Conservation (phyloP, 2,329 filamentous ascomycete species). For the Fusarium sp. region DNA sequence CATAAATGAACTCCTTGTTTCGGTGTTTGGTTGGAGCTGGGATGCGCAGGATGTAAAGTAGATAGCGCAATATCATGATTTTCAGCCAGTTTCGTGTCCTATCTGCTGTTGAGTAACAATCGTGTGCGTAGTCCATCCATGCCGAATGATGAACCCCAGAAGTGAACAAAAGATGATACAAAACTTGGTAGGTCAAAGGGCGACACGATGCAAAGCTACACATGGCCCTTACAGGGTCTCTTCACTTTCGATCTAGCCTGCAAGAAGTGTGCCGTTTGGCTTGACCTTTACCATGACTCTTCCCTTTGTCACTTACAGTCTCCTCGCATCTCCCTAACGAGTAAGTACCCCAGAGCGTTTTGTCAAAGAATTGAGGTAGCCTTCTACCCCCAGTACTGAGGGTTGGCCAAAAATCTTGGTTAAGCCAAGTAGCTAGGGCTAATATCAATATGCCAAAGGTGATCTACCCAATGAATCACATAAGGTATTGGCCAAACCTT, state of each 20-base stretch:
- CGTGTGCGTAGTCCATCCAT: background rate
- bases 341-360: background rate
- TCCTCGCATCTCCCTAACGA: background rate
- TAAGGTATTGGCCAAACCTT: background rate
- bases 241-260: background rate
- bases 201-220: background rate
- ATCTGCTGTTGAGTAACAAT: background rate
- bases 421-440: background rate
- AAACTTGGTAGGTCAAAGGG: background rate
- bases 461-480: background rate
- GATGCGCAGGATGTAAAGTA: constrained; percentile 46
- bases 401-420: background rate
- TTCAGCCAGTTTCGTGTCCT: constrained; percentile 1
- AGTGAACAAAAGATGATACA: background rate
- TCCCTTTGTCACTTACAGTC: background rate
- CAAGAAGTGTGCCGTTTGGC: background rate
- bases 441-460: background rate
- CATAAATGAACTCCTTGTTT: constrained; percentile 40
- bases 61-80: constrained; percentile 43
- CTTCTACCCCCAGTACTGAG: background rate
- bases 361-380: background rate
- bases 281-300: background rate
- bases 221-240: background rate
- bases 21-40: constrained; percentile 45
- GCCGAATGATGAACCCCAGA: background rate